Percentiles rank a stretch among this genome's conserved stretches.
phyloP scores from a whole-genome alignment of 495 filamentous ascomycete genomes.

The Evernia prunastri region DNA sequence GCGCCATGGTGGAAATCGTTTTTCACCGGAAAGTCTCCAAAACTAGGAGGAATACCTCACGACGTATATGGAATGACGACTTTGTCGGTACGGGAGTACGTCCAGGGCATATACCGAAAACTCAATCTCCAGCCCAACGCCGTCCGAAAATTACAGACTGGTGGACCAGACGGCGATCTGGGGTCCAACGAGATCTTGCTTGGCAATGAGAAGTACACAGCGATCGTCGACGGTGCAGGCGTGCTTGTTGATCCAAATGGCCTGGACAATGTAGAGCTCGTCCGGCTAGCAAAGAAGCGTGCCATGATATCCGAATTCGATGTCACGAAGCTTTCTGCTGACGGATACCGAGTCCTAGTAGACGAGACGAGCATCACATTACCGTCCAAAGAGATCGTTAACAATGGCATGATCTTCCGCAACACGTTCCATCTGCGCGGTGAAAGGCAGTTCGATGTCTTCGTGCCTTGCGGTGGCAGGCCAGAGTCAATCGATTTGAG shows the following conservation, averaged over 20 bases:
- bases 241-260: slow-evolving; percentile 91
- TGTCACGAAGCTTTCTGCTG: slow-evolving; percentile 70
- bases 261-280: slow-evolving; percentile 73
- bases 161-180: slow-evolving; percentile 92
- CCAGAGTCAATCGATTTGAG: slow-evolving; percentile 94
- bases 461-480: slow-evolving; percentile 94
- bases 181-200: slow-evolving; percentile 97
- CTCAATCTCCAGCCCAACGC: slow-evolving; percentile 74
- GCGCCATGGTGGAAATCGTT: slow-evolving; percentile 99
- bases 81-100: slow-evolving; percentile 88
- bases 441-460: slow-evolving; percentile 68
- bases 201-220: slow-evolving; percentile 86
- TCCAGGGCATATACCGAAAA: slow-evolving; percentile 95
- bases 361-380: slow-evolving; percentile 83
- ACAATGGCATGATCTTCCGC: slow-evolving; percentile 91
- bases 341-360: slow-evolving; percentile 88
- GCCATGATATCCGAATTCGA: slow-evolving; percentile 89
- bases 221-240: slow-evolving; percentile 91
- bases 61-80: slow-evolving; percentile 98
- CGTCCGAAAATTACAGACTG: slow-evolving; percentile 91
- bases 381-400: slow-evolving; percentile 75
- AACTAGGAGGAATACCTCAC: slow-evolving; percentile 92
- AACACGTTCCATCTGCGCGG: slow-evolving; percentile 92
- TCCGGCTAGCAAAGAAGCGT: slow-evolving; percentile 77
- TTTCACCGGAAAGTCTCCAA: slow-evolving; percentile 97